Percentiles rank a stretch among this genome's conserved stretches.
phyloP scores from a whole-genome alignment of 768 basidiomycete species.

The Suillus luteus region DNA sequence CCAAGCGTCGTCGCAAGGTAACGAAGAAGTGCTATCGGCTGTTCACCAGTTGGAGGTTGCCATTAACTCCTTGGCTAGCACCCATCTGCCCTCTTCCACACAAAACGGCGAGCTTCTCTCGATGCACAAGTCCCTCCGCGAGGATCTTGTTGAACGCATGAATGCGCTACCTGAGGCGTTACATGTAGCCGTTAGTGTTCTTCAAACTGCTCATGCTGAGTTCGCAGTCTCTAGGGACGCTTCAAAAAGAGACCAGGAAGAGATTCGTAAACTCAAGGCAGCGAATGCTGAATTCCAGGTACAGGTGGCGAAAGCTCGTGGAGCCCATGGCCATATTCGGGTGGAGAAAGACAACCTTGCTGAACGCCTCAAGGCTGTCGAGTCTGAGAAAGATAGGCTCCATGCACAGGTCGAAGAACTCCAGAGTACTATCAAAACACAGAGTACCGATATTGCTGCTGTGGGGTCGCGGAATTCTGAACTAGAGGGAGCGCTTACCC shows the following conservation, averaged over 20 bases:
- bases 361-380: slow-evolving; percentile 61
- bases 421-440: slow-evolving; percentile 44
- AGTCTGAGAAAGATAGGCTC: slow-evolving; percentile 66
- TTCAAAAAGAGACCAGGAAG: slow-evolving; percentile 66
- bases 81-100: slow-evolving; percentile 49
- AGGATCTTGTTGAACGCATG: slow-evolving; percentile 55
- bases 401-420: slow-evolving; percentile 57
- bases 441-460: slow-evolving; percentile 46
- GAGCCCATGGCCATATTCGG: slow-evolving; percentile 73
- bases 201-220: slow-evolving; percentile 66
- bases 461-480: slow-evolving; percentile 56
- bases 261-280: slow-evolving; percentile 54
- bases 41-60: slow-evolving; percentile 49
- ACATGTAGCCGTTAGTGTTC: slow-evolving; percentile 48
- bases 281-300: slow-evolving; percentile 69
- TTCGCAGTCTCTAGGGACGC: slow-evolving; percentile 58
- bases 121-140: slow-evolving; percentile 54
- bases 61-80: slow-evolving; percentile 50
- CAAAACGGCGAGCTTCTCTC: slow-evolving; percentile 51
- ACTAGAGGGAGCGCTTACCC: slow-evolving; percentile 71
- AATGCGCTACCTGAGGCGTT: slow-evolving; percentile 61
- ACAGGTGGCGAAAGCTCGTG: slow-evolving; percentile 75
- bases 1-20: slow-evolving; percentile 18
- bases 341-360: slow-evolving; percentile 77
- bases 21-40: slow-evolving; percentile 34